Evolutionary conservation across 495 filamentous ascomycete species (phyloP).

Genomic region (Rhypophila decipiens): DNA sequence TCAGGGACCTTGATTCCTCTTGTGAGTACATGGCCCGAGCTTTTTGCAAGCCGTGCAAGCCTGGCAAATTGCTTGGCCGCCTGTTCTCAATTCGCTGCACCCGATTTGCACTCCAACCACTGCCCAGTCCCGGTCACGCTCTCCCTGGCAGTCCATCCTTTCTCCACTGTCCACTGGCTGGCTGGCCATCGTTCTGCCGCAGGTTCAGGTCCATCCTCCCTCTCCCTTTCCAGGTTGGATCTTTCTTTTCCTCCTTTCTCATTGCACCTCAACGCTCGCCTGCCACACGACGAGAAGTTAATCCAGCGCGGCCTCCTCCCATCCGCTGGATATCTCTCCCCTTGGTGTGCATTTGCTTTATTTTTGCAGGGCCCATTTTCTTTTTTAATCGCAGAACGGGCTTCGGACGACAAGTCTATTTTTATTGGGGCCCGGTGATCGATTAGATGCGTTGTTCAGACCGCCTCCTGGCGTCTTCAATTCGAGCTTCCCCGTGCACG

Average conservation of each 20-base stretch:
- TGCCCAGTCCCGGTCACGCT: no score
- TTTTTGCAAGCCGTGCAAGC: no score
- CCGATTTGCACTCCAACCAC: no score
- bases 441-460: not conserved
- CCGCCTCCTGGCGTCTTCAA: not conserved
- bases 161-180: constrained; percentile 1
- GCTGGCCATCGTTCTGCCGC: no score
- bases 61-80: no score
- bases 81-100: no score
- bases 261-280: not conserved
- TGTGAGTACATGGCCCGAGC: no score
- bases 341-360: not conserved
- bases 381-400: not conserved
- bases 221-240: not conserved
- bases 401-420: not conserved
- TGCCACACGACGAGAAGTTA: not conserved
- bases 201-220: no score
- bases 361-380: no score
- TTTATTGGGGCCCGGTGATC: not conserved
- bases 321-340: not conserved
- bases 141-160: no score
- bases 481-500: not conserved
- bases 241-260: not conserved
- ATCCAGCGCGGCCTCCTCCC: no score
- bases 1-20: no score